Conservation (phyloP, 352 stramenopile species). For the Phytophthora pini region DNA sequence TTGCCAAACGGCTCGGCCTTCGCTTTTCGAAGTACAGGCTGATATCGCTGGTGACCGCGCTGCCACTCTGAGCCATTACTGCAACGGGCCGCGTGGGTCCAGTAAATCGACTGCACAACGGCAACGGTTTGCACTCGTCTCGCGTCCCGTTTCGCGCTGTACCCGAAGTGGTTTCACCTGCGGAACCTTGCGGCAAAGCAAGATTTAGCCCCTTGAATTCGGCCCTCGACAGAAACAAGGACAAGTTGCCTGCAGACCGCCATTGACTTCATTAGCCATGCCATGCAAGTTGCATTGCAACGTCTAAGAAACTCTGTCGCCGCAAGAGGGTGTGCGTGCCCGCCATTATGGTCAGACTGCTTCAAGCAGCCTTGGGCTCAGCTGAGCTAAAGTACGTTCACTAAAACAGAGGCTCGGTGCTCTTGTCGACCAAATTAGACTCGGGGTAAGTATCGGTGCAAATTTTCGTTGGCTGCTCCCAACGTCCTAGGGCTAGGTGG, state of each 20-base stretch:
- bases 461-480: slow-evolving; percentile 7
- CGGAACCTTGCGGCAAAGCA: neutral
- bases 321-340: no score
- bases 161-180: slow-evolving; percentile 18
- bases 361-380: no score
- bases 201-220: neutral
- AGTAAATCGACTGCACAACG: slow-evolving; percentile 7
- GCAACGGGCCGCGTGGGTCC: slow-evolving; percentile 8
- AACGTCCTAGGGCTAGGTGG: slow-evolving; percentile 13
- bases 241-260: neutral
- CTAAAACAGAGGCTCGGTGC: no score
- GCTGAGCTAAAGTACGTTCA: no score
- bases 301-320: no score
- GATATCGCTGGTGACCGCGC: slow-evolving; percentile 14
- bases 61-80: slow-evolving; percentile 3
- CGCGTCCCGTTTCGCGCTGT: slow-evolving; percentile 8
- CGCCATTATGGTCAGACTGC: no score
- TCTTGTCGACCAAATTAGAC: neutral
- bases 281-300: no score
- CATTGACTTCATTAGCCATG: no score
- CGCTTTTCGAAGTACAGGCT: slow-evolving; percentile 2
- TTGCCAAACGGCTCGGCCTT: neutral
- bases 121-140: neutral
- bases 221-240: neutral
- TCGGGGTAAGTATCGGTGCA: neutral